Base-by-base conservation (phyloP, 208 protist genomes). In the Polymyxa betae region DNA sequence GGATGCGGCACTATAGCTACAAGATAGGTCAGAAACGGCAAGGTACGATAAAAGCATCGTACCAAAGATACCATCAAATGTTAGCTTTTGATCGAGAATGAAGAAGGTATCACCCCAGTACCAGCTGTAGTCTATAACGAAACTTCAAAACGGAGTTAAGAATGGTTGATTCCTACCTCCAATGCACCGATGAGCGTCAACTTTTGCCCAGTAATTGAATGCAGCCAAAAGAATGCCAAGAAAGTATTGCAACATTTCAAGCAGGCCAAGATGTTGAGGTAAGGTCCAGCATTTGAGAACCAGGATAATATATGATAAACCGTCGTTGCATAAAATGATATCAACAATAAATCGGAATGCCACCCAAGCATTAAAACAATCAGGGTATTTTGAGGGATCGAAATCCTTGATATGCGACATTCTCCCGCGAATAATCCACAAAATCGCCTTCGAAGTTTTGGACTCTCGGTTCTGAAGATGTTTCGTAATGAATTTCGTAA, bases 71-170 rank as follows among this genome's bases (percentile, higher is more conserved):
- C 96, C 96, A 92, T 98, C 96, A 90, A 98, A 98, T 32, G 94
- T 95, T 38, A 98, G 94, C 66, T 97, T 94, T 88, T 95, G 95
- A 91, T 97, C 96, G 41, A 98, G 92, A 0, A 97, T 93, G 90
- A 98, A 98, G 95, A 98, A 98, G 93, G 98, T 98, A 93, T 98
- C 97, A 35, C 97, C 96, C 96, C 97, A 98, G 92, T 98, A 98
- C 97, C 97, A 98, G 10, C 97, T 97, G 91, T 96, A 98, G 92
- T 98, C 49, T 60, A 60, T 24, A 60, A 24, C 12, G 5, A 60
- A 60, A 60, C 5, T 5, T 24, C 24, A 60, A 24, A 29, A 60
- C 5, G 49, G 49, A 29, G 24, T 60, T 24, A 24, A 24, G 24
- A 5, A 60, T 29, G 12, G 5, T 60, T 60, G 12, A 24, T 29